Base-by-base conservation (phyloP, 192 early-diverging fungal genomes). In the Rhizophagus clarus region DNA sequence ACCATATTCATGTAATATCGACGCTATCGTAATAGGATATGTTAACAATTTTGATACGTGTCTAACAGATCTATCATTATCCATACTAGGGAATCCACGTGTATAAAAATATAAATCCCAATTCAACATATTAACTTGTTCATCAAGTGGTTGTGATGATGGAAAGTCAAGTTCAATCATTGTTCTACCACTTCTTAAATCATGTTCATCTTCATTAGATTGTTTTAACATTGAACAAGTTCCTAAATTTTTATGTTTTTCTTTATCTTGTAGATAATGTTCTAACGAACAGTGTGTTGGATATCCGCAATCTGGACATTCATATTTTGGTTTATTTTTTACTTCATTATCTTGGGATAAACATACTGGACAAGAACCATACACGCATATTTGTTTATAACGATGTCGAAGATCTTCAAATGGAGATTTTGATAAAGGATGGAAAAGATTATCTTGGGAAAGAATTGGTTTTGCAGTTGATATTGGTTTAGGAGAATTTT, bases 91-190 rank as follows among this genome's bases (percentile, higher is more conserved):
- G 81, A 95, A 95, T 82, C 89, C 88, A 76, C 94, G 88, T 49
- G 94, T 95, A 81, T 94, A 95, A 81, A 95, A 82, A 79, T 90
- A 93, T 22, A 90, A 86, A 80, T 95, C 91, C 94, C 94, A 95
- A 82, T 86, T 91, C 72, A 85, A 89, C 85, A 95, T 85, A 74
- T 95, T 95, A 74, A 95, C 89, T 24, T 89, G 87, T 76, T 92
- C 88, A 86, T 95, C 94, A 32, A 90, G 88, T 63, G 81, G 85
- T 83, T 93, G 90, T 69, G 91, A 82, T 79, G 76, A 78, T 80
- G 93, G 94, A 79, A 95, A 95, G 77, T 93, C 93, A 83, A 94
- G 93, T 86, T 95, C 94, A 62, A 84, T 87, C 89, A 95, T 88
- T 40, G 84, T 85, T 72, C 93, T 88, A 15, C 92, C 93, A 29